These are phyloP conservation scores for Globisporangium solare DNA, from an alignment of 352 stramenopile genomes.

Conservation along the genomic window DNA sequence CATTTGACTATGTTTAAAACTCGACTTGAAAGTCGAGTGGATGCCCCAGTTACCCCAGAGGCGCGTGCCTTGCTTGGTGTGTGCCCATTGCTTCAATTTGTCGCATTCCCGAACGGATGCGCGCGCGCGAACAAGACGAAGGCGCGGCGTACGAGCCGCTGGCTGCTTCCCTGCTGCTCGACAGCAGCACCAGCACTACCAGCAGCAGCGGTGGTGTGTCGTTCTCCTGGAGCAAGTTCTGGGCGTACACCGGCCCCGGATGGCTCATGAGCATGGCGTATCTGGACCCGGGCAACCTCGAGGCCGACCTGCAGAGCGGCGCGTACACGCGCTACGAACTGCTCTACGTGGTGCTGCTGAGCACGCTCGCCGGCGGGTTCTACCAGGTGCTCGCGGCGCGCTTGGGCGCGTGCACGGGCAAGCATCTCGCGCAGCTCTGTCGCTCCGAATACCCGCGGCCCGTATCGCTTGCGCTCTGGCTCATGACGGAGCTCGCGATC, in stretches of 20 bases:
- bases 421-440: slow-evolving; percentile 75
- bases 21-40: too few species aligned
- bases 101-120: too few species aligned
- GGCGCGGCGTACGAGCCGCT: neutral
- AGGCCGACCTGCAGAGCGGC: slow-evolving; percentile 89
- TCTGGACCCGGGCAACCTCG: slow-evolving; percentile 90
- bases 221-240: slow-evolving; percentile 59
- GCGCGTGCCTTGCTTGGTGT: too few species aligned
- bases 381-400: slow-evolving; percentile 80
- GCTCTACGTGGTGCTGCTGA: slow-evolving; percentile 70
- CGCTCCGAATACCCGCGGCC: slow-evolving; percentile 55
- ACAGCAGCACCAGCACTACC: neutral
- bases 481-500: slow-evolving; percentile 87
- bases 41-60: too few species aligned
- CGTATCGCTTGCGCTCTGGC: slow-evolving; percentile 59
- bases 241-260: slow-evolving; percentile 44
- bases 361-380: slow-evolving; percentile 65
- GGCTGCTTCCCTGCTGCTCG: slow-evolving; percentile 5
- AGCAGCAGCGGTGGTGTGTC: neutral
- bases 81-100: too few species aligned
- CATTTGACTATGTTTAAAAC: too few species aligned
- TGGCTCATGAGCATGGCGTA: slow-evolving; percentile 87
- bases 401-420: slow-evolving; percentile 81
- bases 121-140: neutral
- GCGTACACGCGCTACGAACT: slow-evolving; percentile 65